Percentiles rank a stretch among this genome's conserved stretches.
These are phyloP conservation scores for Toxicodendron radicans DNA, from an alignment of 345 rosid genomes.

Conservation along the genomic window DNA sequence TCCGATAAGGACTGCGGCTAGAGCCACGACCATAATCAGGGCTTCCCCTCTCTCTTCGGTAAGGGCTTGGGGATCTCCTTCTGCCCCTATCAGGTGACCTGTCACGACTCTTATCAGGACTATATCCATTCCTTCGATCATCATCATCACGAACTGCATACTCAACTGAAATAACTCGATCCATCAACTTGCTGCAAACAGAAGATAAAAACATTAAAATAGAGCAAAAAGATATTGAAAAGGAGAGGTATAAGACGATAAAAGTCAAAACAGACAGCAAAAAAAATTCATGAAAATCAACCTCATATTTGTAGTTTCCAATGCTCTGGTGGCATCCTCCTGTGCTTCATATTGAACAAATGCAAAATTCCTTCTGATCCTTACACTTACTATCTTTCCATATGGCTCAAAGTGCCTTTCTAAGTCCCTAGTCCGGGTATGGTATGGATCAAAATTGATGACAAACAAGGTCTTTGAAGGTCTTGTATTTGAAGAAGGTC, in stretches of 20 bases:
- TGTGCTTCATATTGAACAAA: conserved; percentile 86
- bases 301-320: conserved; percentile 86
- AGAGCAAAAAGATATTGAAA: background rate
- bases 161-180: conserved; percentile 87
- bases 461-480: conserved; percentile 96
- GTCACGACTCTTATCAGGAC: conserved; percentile 72
- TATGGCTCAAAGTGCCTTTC: conserved; percentile 93
- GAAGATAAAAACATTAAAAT: conserved; percentile 1
- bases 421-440: conserved; percentile 82
- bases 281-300: conserved; percentile 25
- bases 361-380: conserved; percentile 95
- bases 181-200: conserved; percentile 77
- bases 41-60: conserved; percentile 80
- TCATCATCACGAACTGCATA: conserved; percentile 93
- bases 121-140: conserved; percentile 59
- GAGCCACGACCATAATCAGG: conserved; percentile 92
- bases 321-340: conserved; percentile 87
- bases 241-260: background rate
- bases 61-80: conserved; percentile 81
- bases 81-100: conserved; percentile 77
- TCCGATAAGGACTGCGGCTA: conserved; percentile 55
- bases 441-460: conserved; percentile 84
- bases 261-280: background rate
- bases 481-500: conserved; percentile 58
- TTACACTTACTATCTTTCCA: conserved; percentile 85